Conservation (phyloP, 169 alveolate species). For the Eimeria brunetti region DNA sequence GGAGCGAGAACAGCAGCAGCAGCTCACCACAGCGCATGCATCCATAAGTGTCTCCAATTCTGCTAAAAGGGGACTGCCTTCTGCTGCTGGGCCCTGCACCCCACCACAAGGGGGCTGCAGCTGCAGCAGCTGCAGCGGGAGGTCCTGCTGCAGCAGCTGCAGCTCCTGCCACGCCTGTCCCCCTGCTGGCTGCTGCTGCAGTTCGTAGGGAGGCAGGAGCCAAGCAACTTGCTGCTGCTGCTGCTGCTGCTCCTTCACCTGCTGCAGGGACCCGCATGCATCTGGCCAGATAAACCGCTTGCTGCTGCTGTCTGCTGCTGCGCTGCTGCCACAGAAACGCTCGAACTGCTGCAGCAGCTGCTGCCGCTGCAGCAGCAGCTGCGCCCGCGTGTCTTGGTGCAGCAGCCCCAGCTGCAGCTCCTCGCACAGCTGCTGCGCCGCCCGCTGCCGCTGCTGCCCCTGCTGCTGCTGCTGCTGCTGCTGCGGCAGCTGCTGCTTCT, state of each 20-base stretch:
- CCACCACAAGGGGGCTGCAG: background rate
- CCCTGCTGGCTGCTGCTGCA: constrained; percentile 55
- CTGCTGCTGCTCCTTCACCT: constrained; percentile 52
- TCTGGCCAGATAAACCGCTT: background rate
- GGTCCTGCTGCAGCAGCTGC: constrained; percentile 61
- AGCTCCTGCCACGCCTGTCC: constrained; percentile 19
- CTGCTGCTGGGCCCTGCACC: constrained; percentile 5
- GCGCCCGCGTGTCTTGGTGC: constrained; percentile 44
- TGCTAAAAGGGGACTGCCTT: background rate
- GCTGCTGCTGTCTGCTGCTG: constrained; percentile 28
- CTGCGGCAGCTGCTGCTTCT: constrained; percentile 39
- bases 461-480: constrained; percentile 60
- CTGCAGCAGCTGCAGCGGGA: constrained; percentile 66
- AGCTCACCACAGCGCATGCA: constrained; percentile 52
- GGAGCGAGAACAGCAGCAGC: constrained; percentile 13
- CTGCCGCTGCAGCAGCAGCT: constrained; percentile 66
- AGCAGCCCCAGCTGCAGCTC: constrained; percentile 70
- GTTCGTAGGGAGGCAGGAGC: constrained; percentile 69
- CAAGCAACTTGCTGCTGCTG: constrained; percentile 39
- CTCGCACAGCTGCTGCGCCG: constrained; percentile 46
- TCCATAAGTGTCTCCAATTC: constrained; percentile 20
- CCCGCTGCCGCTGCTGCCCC: background rate
- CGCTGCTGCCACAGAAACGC: constrained; percentile 30
- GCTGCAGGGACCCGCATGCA: constrained; percentile 36
- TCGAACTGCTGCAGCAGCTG: constrained; percentile 67